A percentile compares a stretch with the other conserved stretches of the same genome.
Evolutionary conservation across 2,329 filamentous ascomycete genomes (phyloP).

Genomic region (Fusarium sp.): DNA sequence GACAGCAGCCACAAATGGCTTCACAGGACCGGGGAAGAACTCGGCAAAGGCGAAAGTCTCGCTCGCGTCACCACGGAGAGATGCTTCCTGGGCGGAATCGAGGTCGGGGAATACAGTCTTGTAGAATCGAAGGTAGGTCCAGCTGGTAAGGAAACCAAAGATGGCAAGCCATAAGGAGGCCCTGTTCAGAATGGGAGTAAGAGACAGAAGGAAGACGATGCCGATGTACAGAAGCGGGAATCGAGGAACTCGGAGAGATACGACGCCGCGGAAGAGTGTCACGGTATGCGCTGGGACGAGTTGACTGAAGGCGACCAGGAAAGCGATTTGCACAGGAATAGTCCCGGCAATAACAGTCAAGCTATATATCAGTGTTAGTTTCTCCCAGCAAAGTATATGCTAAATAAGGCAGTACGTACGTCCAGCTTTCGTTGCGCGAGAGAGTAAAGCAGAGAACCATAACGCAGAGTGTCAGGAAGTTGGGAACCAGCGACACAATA

Average conservation of each 20-base stretch:
- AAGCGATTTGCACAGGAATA: constrained; percentile 88
- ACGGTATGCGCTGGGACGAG: constrained; percentile 97
- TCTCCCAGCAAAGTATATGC: neutral
- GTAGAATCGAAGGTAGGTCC: constrained; percentile 97
- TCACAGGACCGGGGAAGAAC: constrained; percentile 89
- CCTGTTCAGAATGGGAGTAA: constrained; percentile 70
- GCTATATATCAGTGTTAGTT: constrained; percentile 56
- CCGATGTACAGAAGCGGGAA: constrained; percentile 80
- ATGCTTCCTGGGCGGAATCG: constrained; percentile 68
- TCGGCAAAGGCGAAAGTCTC: constrained; percentile 97
- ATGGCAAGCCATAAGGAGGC: constrained; percentile 83
- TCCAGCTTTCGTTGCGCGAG: constrained; percentile 73
- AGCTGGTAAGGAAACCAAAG: constrained; percentile 87
- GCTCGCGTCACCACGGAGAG: constrained; percentile 88
- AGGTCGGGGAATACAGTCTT: constrained; percentile 79
- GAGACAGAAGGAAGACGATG: constrained; percentile 73
- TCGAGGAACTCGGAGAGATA: constrained; percentile 86
- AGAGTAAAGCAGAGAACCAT: constrained; percentile 81
- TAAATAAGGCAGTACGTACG: constrained; percentile 64
- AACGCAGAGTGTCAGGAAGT: constrained; percentile 77
- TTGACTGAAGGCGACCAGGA: constrained; percentile 97
- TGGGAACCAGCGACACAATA: constrained; percentile 82
- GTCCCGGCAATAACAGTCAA: constrained; percentile 88
- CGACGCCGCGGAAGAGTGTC: constrained; percentile 86
- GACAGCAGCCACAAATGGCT: constrained; percentile 80